These are phyloP conservation scores for Chalara sp. DNA, from an alignment of 2,329 filamentous ascomycete genomes.

Conservation along the genomic window DNA sequence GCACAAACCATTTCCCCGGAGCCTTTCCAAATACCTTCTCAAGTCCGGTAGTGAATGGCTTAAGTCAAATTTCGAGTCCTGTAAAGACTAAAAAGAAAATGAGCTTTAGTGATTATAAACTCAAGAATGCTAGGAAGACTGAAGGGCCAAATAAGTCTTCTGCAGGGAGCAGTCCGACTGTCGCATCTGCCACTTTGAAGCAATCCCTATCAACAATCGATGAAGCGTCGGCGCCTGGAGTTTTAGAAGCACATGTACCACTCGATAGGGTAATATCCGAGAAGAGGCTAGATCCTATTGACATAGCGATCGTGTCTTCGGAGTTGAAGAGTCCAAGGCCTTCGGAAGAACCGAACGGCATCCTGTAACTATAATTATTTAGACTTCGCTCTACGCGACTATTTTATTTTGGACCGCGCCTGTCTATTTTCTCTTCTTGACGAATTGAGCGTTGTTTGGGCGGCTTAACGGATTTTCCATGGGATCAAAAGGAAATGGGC, in stretches of 20 bases:
- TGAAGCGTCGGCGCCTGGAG: conserved; percentile 32
- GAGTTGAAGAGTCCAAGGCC: conserved; percentile 7
- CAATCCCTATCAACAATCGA: conserved; percentile 31
- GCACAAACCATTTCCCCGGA: conserved; percentile 27
- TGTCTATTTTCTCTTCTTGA: conserved; percentile 10
- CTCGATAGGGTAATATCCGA: conserved; percentile 29
- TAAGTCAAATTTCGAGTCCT: conserved; percentile 50
- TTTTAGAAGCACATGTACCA: conserved; percentile 26
- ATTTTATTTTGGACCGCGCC: conserved; percentile 11
- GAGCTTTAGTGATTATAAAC: conserved; percentile 58
- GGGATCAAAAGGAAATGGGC: conserved; percentile 18
- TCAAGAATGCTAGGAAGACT: conserved; percentile 28
- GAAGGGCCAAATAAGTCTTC: conserved; percentile 13
- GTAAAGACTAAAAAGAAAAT: conserved; percentile 55
- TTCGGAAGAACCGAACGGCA: conserved; percentile 18
- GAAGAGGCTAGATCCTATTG: conserved; percentile 20
- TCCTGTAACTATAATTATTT: conserved; percentile 31
- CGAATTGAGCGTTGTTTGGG: conserved; percentile 15
- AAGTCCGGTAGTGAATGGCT: conserved; percentile 35
- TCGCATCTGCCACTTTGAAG: conserved; percentile 30
- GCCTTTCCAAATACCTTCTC: conserved; percentile 35
- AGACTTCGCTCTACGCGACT: conserved; percentile 18
- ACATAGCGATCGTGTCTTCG: background rate
- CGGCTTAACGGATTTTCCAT: conserved; percentile 7
- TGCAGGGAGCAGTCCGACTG: conserved; percentile 25